Evolutionary conservation across 306 rosid genomes (phyloP), one percentile per base, ranked within the genome.

Genomic region (Cyamopsis tetragonoloba): DNA sequence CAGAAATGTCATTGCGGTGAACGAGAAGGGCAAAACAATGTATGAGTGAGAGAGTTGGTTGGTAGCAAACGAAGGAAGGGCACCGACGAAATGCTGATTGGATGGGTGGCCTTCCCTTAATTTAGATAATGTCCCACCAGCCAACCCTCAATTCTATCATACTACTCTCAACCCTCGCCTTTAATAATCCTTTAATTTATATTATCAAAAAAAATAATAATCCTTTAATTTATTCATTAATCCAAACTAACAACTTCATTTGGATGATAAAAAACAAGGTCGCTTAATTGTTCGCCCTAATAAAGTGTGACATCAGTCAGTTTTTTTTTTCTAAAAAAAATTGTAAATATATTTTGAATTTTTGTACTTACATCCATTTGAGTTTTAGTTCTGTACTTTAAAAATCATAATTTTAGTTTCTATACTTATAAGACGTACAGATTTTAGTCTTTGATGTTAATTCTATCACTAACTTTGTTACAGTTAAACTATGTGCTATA

Each of bases 11-110:
- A 72, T 41, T 12, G 2, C 0, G 0, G 8, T 42, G 9, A 59
- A 2, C 9, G 34, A 27, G 2, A 19, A 76, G 70, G 75, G 70
- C 15, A 32, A 66, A 46, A 69, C 18, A 50, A 42, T 26, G 44
- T 24, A 38, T 9, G 34, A 32, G 10, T 18, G 57, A 20, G 44
- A 67, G 82, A 64, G 83, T 32, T 83, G 83, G 89, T 83, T 83
- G 91, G 87, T 72, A 69, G 82, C 63, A 38, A 78, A 57, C 74
- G 75, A 62, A 41, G 81, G 75, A 62, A 41, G 81, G 79, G 66
- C 95, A 88, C 96, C 96, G 91, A 88, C 91, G 86, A 82, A 84
- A 63, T 37, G 55, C 66, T 84, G 89, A 86, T 82, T 84, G 82
- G 89, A 58, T 84, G 78, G 85, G 55, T 80, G 81, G 85, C 83